Evolutionary conservation across 2,329 filamentous ascomycete species (phyloP).

Genomic region (Fusarium piperis): DNA sequence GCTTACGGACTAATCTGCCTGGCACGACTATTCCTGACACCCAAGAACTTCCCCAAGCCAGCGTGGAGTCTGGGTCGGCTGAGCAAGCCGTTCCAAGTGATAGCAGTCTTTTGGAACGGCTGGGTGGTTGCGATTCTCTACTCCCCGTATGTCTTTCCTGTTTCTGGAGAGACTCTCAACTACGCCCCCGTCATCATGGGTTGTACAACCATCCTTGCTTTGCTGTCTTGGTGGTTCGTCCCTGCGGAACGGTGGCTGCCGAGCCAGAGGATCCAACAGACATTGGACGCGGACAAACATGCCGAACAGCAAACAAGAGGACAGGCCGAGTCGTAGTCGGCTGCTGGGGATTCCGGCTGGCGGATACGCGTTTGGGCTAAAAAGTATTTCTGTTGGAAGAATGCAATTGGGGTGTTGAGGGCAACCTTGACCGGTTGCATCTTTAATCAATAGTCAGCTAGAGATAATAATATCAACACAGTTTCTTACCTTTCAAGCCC

Average conservation of each 20-base stretch:
- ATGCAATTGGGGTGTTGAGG: not conserved
- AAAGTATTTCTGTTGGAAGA: not conserved
- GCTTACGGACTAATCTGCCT: constrained; percentile 63
- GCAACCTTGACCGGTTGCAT: not conserved
- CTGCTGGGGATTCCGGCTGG: not conserved
- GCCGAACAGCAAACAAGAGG: not conserved
- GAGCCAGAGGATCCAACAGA: constrained; percentile 53
- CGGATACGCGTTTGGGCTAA: not conserved
- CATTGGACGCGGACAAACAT: constrained; percentile 33
- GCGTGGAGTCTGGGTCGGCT: constrained; percentile 56
- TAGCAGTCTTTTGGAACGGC: constrained; percentile 59
- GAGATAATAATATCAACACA: not conserved
- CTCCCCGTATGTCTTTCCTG: constrained; percentile 57
- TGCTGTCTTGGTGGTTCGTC: constrained; percentile 59
- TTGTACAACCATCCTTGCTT: constrained; percentile 57
- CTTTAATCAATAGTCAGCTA: not conserved
- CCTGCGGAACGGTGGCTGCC: constrained; percentile 59
- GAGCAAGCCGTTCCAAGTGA: constrained; percentile 59
- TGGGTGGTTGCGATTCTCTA: constrained; percentile 60
- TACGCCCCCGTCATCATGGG: constrained; percentile 63
- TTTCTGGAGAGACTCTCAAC: constrained; percentile 54
- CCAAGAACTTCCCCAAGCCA: constrained; percentile 57
- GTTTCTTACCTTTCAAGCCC: not conserved
- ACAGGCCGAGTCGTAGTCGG: not conserved
- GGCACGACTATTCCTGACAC: constrained; percentile 57